A percentile compares a stretch with the other conserved stretches of the same genome.
phyloP scores from a whole-genome alignment of 495 filamentous ascomycete species.

The Polyplosphaeria fusca region DNA sequence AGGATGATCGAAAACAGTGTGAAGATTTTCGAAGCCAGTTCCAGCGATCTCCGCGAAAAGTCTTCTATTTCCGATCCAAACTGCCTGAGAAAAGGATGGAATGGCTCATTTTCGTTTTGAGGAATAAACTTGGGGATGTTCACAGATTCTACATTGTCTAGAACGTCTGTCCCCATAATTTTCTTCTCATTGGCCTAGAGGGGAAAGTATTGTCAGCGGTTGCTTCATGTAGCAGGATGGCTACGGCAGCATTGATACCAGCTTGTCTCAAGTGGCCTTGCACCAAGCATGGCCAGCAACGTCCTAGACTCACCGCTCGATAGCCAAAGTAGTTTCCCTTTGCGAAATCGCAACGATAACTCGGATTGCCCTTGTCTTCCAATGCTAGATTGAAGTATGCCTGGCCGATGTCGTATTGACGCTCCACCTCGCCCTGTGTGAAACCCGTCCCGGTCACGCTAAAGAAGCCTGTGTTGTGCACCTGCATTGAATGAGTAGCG shows the following conservation, averaged over 20 bases:
- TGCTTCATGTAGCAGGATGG: background rate
- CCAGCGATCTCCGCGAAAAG: conserved; percentile 44
- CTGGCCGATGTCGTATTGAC: conserved; percentile 56
- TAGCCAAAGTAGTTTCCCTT: conserved; percentile 50
- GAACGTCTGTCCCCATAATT: conserved; percentile 46
- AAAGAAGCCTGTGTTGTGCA: conserved; percentile 21
- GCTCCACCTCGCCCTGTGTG: conserved; percentile 53
- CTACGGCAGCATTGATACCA: too few relatives aligned
- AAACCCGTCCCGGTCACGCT: conserved; percentile 44
- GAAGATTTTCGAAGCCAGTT: conserved; percentile 41
- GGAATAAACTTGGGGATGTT: conserved; percentile 57
- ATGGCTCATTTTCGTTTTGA: conserved; percentile 50
- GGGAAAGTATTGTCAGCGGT: background rate
- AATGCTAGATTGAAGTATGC: conserved; percentile 52
- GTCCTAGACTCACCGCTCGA: conserved; percentile 33
- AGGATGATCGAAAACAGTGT: conserved; percentile 50
- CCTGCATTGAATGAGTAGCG: conserved; percentile 5
- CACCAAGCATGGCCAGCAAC: too few relatives aligned
- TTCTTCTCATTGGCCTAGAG: conserved; percentile 44
- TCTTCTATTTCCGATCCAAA: conserved; percentile 49
- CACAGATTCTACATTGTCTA: conserved; percentile 56
- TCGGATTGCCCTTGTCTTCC: conserved; percentile 50
- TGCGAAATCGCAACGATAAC: conserved; percentile 49
- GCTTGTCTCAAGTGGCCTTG: too few relatives aligned
- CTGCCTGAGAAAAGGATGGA: conserved; percentile 52